Evolutionary conservation across 2,329 filamentous ascomycete species (phyloP), one percentile per base, ranked within the genome.

Genomic region (Fusarium begoniae): DNA sequence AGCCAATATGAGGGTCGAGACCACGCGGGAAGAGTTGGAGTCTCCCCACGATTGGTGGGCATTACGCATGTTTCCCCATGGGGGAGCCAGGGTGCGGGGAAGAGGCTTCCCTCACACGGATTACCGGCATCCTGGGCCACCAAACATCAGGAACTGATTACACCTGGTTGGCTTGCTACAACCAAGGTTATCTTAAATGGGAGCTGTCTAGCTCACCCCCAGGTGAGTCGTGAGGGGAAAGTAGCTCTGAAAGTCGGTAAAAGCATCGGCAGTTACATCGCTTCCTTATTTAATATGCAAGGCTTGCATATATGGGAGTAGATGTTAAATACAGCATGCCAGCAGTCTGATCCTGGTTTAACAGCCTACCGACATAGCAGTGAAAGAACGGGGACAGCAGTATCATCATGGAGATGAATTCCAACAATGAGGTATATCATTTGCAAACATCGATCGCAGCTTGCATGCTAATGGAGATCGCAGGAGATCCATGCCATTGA

Each of bases 401-500:
- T 17, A 32, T 35, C 28, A 47, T 10, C 30, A 57, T 47, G 55
- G 40, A 57, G 55, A 57, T 47, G 55, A 57, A 57, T 17, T 35
- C 40, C 8, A 57, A 57, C 5, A 35, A 26, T 7, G 28, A 57
- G 55, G 55, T 57, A 47, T 2, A n/a, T 12, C 6, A 28, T 22
- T 26, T 3, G 1, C 3, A 22, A 9, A 2, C 5, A 8, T 3
- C 24, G n/a, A 11, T 13, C 18, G 14, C n/a, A 14, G n/a, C 18
- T 3, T 24, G 17, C 5, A 57, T 47, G 18, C 55, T 57, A 35
- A 57, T 18, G 4, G 3, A 7, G 6, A 26, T 47, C 10, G 14
- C 55, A 57, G 55, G 55, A 57, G 55, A 24, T 57, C 30, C 55
- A 57, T 37, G 55, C 55, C 40, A 57, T 57, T 10, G 55, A 57